Evolutionary conservation across 768 basidiomycete genomes (phyloP).

Genomic region (Galerina sulciceps): DNA sequence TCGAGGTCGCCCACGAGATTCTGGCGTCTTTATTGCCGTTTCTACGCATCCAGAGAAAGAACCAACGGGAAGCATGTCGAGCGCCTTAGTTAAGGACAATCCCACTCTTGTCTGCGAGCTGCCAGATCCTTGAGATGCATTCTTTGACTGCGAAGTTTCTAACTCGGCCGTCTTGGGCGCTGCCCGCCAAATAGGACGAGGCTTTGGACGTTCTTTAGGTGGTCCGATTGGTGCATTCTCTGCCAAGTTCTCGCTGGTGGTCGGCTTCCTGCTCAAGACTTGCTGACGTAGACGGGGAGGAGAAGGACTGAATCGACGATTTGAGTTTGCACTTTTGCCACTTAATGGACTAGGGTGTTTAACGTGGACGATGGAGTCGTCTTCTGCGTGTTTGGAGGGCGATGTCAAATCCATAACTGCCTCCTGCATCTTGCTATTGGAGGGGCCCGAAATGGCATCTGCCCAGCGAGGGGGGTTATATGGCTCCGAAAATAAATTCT

Average conservation of each 20-base stretch:
- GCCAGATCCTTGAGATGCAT: neutral
- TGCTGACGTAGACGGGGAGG: neutral
- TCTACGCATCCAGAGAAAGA: no score
- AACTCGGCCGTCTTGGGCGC: neutral
- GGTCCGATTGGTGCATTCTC: neutral
- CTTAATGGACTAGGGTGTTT: slow-evolving; percentile 10
- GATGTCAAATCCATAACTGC: neutral
- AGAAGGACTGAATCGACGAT: slow-evolving; percentile 8
- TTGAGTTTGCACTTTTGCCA: slow-evolving; percentile 13
- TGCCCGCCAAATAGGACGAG: neutral
- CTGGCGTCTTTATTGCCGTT: neutral
- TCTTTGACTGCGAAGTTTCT: neutral
- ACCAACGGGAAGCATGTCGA: neutral
- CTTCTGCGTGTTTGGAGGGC: neutral
- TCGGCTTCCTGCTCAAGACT: neutral
- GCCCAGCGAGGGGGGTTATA: neutral
- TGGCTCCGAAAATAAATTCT: neutral
- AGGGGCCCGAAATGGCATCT: neutral
- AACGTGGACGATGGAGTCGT: neutral
- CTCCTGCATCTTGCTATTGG: neutral
- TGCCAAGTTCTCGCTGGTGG: neutral
- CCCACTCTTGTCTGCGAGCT: slow-evolving; percentile 4
- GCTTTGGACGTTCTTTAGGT: neutral
- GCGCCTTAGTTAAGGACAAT: neutral
- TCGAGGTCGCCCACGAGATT: neutral